Evolutionary conservation across 352 stramenopile species (phyloP).

Genomic region (Pythium guiyangense): DNA sequence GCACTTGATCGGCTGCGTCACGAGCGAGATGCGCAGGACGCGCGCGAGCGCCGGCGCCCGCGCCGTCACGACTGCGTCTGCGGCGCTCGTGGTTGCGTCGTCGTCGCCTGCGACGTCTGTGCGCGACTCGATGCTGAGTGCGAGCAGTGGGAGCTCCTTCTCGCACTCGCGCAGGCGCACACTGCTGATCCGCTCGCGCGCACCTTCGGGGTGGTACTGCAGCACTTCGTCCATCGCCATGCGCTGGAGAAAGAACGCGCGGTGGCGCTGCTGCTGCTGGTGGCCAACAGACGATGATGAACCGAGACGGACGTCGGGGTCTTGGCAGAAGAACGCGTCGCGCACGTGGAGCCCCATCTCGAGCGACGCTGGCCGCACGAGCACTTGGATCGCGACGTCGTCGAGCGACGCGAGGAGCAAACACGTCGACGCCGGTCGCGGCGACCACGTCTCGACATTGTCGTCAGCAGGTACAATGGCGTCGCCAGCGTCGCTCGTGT

Average conservation of each 20-base stretch:
- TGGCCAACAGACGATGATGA: background rate
- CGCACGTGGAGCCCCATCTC: conserved; percentile 66
- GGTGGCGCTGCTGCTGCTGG: conserved; percentile 1
- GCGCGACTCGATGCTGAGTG: conserved; percentile 51
- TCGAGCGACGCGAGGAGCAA: conserved; percentile 38
- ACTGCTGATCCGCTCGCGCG: conserved; percentile 67
- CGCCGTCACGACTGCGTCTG: conserved; percentile 2
- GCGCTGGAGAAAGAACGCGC: conserved; percentile 61
- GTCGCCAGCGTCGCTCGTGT: background rate
- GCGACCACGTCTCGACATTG: background rate
- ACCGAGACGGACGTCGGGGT: conserved; percentile 8
- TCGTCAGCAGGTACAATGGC: background rate
- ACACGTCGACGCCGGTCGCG: conserved; percentile 1
- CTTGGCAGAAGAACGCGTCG: conserved; percentile 66
- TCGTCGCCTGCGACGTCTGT: conserved; percentile 15
- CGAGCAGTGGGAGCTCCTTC: conserved; percentile 58
- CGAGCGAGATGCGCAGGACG: conserved; percentile 52
- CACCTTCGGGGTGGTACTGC: conserved; percentile 49
- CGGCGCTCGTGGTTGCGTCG: conserved; percentile 7
- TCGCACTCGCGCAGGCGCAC: conserved; percentile 68
- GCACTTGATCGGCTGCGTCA: conserved; percentile 80
- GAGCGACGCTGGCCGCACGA: conserved; percentile 58
- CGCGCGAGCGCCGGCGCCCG: conserved; percentile 11
- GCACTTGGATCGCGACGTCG: conserved; percentile 66
- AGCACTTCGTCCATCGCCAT: conserved; percentile 76